Percentiles rank a stretch among this genome's conserved stretches.
These are phyloP conservation scores for Penicillium sp. DNA, from an alignment of 2,329 filamentous ascomycete genomes.

Conservation along the genomic window DNA sequence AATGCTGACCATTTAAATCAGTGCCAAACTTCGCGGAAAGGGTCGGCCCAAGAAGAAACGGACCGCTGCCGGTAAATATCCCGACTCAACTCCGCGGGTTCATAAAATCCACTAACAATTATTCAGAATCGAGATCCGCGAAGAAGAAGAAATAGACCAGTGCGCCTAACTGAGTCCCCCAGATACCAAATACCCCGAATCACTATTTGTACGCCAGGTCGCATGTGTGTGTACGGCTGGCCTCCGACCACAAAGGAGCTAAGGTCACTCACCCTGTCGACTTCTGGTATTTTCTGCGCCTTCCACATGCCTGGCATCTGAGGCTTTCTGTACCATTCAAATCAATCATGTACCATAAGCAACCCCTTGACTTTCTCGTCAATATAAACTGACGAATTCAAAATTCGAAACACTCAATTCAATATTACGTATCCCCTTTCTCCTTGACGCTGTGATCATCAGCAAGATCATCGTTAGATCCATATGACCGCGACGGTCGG, in stretches of 20 bases:
- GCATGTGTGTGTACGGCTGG: background rate
- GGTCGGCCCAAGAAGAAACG: conserved; percentile 87
- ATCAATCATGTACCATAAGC: background rate
- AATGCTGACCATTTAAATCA: conserved; percentile 41
- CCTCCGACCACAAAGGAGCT: background rate
- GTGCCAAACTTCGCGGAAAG: conserved; percentile 78
- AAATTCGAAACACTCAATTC: background rate
- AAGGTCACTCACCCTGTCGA: background rate
- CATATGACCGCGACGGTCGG: background rate
- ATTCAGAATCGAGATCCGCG: conserved; percentile 23
- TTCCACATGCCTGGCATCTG: background rate
- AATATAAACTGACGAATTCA: background rate
- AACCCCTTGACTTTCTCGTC: background rate
- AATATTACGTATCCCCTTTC: background rate
- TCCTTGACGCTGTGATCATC: background rate
- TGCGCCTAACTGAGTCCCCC: background rate
- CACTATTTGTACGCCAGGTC: background rate
- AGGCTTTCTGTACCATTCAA: background rate
- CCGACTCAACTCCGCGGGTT: background rate
- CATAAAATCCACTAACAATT: background rate
- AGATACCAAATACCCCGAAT: background rate
- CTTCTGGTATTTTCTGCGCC: background rate
- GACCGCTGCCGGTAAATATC: conserved; percentile 45
- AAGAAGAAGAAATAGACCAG: conserved; percentile 27
- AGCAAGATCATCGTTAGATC: background rate